Evolutionary conservation across 345 rosid species (phyloP).

Genomic region (Pugionium cornutum): DNA sequence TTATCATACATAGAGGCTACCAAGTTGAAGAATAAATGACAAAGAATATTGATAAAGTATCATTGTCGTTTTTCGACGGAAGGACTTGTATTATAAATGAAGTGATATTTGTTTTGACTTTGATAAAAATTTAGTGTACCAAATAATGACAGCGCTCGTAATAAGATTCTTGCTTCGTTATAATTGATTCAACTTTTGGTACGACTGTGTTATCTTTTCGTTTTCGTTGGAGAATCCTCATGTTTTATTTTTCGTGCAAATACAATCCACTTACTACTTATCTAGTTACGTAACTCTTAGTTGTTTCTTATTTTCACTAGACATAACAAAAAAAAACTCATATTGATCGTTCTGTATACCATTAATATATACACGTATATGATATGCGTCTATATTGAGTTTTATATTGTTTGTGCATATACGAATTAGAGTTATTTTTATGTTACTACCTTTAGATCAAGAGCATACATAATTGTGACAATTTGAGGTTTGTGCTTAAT

Average conservation of each 20-base stretch:
- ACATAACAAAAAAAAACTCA: neutral
- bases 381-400: too few relatives aligned
- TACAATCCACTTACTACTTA: neutral
- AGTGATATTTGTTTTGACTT: constrained; percentile 32
- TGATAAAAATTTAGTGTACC: neutral
- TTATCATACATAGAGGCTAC: neutral
- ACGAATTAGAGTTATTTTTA: too few relatives aligned
- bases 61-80: constrained; percentile 14
- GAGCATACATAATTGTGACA: too few relatives aligned
- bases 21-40: neutral
- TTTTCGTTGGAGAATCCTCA: constrained; percentile 20
- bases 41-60: constrained; percentile 14
- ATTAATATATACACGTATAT: too few relatives aligned
- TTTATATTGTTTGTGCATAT: too few relatives aligned
- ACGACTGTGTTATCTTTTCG: constrained; percentile 5
- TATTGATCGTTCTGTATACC: too few relatives aligned
- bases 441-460: too few relatives aligned
- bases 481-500: too few relatives aligned
- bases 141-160: constrained; percentile 15
- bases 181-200: constrained; percentile 24
- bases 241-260: neutral
- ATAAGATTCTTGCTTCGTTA: constrained; percentile 23
- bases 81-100: neutral
- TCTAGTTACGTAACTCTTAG: neutral
- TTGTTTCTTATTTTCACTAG: neutral